phyloP scores from a whole-genome alignment of 192 early-diverging fungal genomes.

The Phycomyces blakesleeanus region DNA sequence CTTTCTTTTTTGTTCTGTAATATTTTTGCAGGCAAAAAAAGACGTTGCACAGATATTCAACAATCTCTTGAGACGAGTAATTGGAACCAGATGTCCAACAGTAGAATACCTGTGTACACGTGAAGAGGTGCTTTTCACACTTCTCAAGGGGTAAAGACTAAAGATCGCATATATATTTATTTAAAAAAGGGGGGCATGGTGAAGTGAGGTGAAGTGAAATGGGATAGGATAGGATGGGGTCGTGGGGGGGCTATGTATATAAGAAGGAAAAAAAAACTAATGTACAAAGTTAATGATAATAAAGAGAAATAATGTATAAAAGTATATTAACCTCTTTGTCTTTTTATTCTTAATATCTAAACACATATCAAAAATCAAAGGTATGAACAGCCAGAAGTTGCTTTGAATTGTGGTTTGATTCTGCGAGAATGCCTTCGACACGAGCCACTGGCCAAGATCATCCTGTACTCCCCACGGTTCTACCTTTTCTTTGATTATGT shows the following conservation, averaged over 20 bases:
- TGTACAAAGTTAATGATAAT: too few species aligned
- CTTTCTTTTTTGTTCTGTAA: not conserved
- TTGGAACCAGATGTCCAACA: conserved; percentile 92
- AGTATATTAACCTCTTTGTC: too few species aligned
- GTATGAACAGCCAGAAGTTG: conserved; percentile 94
- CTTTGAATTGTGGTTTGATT: conserved; percentile 97
- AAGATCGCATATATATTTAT: not conserved
- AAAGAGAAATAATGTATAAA: too few species aligned
- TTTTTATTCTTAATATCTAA: too few species aligned
- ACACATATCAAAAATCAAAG: too few species aligned
- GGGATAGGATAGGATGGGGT: too few species aligned
- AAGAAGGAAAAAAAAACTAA: too few species aligned
- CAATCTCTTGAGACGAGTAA: conserved; percentile 90
- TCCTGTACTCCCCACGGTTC: conserved; percentile 82
- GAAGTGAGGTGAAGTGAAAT: too few species aligned
- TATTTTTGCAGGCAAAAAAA: conserved; percentile 73
- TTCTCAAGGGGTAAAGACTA: conserved; percentile 78
- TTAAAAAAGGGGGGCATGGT: conserved; percentile 4
- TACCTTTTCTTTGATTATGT: conserved; percentile 96
- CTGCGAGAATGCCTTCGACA: conserved; percentile 95
- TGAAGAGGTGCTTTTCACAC: conserved; percentile 76
- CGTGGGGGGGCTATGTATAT: too few species aligned
- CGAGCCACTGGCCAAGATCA: conserved; percentile 82
- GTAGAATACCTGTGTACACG: conserved; percentile 89
- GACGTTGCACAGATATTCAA: conserved; percentile 98